These are phyloP conservation scores for Luvunga scandens DNA, from an alignment of 345 rosid species.

Conservation along the genomic window DNA sequence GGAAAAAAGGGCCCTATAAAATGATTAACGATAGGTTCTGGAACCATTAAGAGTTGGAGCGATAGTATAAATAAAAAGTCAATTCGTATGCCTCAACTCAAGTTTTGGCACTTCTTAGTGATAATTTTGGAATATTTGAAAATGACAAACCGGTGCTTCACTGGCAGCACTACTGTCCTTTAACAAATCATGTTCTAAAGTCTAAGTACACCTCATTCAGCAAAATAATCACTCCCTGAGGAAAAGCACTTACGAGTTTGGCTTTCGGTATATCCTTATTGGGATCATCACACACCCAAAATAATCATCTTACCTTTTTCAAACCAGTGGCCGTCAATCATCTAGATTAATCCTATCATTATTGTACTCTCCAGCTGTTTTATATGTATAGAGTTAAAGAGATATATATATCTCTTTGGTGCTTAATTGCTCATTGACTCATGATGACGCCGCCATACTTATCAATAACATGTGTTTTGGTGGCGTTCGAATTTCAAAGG, in stretches of 20 bases:
- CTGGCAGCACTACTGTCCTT: conserved; percentile 6
- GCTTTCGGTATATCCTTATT: neutral
- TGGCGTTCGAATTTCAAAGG: too few species aligned
- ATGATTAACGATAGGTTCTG: neutral
- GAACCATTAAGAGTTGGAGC: neutral
- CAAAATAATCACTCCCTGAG: neutral
- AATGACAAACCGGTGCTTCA: neutral
- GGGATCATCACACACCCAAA: neutral
- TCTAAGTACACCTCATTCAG: neutral
- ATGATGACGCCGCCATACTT: too few species aligned
- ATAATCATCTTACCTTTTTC: neutral
- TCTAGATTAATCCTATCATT: neutral
- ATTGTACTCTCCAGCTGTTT: too few species aligned
- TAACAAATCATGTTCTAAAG: neutral
- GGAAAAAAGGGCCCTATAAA: neutral
- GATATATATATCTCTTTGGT: neutral
- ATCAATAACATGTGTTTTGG: too few species aligned
- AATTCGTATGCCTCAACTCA: neutral
- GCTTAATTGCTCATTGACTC: neutral
- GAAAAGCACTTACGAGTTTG: neutral
- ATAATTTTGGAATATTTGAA: neutral
- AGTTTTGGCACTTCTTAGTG: neutral
- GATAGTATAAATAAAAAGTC: conserved; percentile 2
- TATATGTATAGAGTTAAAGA: neutral
- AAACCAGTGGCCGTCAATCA: neutral